Percentiles rank a stretch among this genome's conserved stretches.
phyloP scores from a whole-genome alignment of 2,329 filamentous ascomycete genomes.

The Orbilia javanica region DNA sequence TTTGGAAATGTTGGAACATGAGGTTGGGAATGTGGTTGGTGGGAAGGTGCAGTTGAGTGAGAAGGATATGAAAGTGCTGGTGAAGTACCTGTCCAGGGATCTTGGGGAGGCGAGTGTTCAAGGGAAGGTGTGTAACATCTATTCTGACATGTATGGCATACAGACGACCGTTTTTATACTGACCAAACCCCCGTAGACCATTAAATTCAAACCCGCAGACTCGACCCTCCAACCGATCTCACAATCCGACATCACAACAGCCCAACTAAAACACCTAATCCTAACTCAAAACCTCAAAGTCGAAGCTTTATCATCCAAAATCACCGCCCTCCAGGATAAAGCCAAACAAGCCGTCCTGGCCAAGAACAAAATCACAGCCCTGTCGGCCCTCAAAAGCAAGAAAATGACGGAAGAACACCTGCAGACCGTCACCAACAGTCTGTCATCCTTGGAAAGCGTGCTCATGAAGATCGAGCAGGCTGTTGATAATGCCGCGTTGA shows the following conservation, averaged over 20 bases:
- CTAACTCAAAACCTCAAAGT: constrained; percentile 76
- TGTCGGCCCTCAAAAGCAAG: constrained; percentile 83
- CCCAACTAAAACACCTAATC: constrained; percentile 81
- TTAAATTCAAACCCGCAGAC: constrained; percentile 77
- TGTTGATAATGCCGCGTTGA: constrained; percentile 83
- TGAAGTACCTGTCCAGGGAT: constrained; percentile 78
- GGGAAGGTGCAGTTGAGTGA: constrained; percentile 70
- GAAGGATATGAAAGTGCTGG: constrained; percentile 76
- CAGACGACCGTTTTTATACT: no score
- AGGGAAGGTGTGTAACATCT: constrained; percentile 63
- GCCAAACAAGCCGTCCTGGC: constrained; percentile 78
- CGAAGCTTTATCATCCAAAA: constrained; percentile 72
- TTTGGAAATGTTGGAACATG: constrained; percentile 73
- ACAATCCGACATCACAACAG: constrained; percentile 83
- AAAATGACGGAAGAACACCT: constrained; percentile 83
- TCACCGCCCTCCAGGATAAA: constrained; percentile 68
- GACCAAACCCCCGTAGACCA: constrained; percentile 73
- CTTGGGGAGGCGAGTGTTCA: constrained; percentile 70
- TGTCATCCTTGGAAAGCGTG: constrained; percentile 85
- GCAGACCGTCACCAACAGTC: constrained; percentile 77
- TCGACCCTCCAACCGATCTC: constrained; percentile 72
- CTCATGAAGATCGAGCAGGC: constrained; percentile 88
- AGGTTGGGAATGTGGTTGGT: constrained; percentile 70
- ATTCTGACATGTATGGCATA: constrained; percentile 1
- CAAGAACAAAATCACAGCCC: constrained; percentile 80